Evolutionary conservation across 768 basidiomycete species (phyloP), one percentile per base, ranked within the genome.

Genomic region (Hygrocybe coccinea): DNA sequence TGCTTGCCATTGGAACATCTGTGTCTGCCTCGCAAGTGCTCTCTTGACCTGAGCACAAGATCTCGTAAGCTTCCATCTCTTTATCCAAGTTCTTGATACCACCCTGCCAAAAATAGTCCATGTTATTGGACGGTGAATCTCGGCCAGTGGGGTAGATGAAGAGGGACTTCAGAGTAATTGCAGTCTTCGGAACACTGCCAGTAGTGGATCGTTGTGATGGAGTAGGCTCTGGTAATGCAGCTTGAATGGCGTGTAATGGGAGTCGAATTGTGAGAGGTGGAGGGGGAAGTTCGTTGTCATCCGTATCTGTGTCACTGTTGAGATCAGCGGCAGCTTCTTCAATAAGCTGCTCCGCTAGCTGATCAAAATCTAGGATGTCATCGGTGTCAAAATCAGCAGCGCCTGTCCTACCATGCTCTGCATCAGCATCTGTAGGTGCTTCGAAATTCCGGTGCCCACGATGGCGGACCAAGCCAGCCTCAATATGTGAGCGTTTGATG

Each of bases 11-110:
- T 22, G 22, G 22, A 14, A 47, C 45, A 47, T 29, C 45, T 22
- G 14, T 21, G 19, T 7, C 45, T n/a, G 19, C 14, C 29, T 36
- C 19, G n/a, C n/a, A n/a, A 39, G 17, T 15, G 19, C 14, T 37
- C 38, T 48, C 29, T 11, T 55, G 52, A 19, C 41, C 29, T 3
- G 29, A 29, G 41, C 24, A 55, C 24, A 62, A 38, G 37, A 62
- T 46, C 41, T 62, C 58, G 25, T 59, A 57, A 44, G 58, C 61
- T 55, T 59, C 56, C 58, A 59, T 39, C 29, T 62, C 61, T 11
- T 57, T 57, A 39, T 59, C 58, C 44, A 62, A 45, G 37, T 62
- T 62, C 56, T 52, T 37, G 51, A 62, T 50, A 29, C 61, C 61
- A 29, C 58, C 58, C 41, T 34, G 56, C 61, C 58, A 62, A 48